These are phyloP conservation scores for Botryotinia narcissicola DNA, from an alignment of 2,329 filamentous ascomycete genomes.

Conservation along the genomic window DNA sequence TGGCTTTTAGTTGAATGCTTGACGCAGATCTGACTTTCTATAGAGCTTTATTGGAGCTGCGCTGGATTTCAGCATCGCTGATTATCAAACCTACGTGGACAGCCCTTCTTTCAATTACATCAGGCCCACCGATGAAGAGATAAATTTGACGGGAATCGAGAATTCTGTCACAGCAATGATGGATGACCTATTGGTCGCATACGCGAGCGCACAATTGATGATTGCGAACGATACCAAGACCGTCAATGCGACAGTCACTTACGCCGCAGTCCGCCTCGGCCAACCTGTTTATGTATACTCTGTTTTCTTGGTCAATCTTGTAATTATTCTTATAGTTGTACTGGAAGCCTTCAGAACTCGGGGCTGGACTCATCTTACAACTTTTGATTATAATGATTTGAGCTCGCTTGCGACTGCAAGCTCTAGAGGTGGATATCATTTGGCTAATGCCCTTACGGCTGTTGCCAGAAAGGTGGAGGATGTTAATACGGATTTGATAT, in stretches of 20 bases:
- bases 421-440: conserved; percentile 1
- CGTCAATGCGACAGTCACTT: neutral
- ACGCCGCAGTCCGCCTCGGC: conserved; percentile 14
- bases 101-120: neutral
- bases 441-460: neutral
- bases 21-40: neutral
- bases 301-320: conserved; percentile 4
- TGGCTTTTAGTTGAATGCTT: too few species aligned
- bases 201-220: conserved; percentile 40
- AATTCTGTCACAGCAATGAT: conserved; percentile 21
- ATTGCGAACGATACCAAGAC: conserved; percentile 29
- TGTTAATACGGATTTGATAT: neutral
- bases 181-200: conserved; percentile 36
- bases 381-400: conserved; percentile 3
- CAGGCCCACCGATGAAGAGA: conserved; percentile 2
- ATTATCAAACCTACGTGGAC: neutral
- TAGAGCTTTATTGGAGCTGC: conserved; percentile 16
- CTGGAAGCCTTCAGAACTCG: conserved; percentile 18
- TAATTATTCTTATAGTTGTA: conserved; percentile 2
- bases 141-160: neutral
- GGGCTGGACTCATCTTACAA: conserved; percentile 9
- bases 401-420: neutral
- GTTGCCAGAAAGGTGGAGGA: neutral
- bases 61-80: conserved; percentile 22
- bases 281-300: conserved; percentile 14